Evolutionary conservation across 495 filamentous ascomycete genomes (phyloP).

Genomic region (Amorphotheca resinae): DNA sequence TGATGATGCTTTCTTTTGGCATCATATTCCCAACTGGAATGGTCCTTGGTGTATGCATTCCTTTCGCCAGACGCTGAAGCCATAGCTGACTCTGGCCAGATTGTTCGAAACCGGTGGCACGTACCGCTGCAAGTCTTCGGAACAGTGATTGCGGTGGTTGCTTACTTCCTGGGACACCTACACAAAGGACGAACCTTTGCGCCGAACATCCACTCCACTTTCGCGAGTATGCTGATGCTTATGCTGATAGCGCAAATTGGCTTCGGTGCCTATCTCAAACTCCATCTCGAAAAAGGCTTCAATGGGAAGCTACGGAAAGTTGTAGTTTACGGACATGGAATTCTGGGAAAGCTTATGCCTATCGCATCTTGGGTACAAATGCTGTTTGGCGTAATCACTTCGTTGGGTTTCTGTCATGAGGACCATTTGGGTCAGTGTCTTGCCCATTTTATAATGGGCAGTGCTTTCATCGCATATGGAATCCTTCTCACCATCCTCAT

Average conservation of each 20-base stretch:
- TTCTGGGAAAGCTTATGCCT: constrained; percentile 79
- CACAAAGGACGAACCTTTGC: constrained; percentile 84
- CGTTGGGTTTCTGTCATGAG: constrained; percentile 83
- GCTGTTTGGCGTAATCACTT: constrained; percentile 89
- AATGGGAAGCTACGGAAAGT: constrained; percentile 63
- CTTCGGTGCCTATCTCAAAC: constrained; percentile 75
- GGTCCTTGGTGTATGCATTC: constrained; percentile 69
- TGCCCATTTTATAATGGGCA: constrained; percentile 98
- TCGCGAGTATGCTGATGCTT: constrained; percentile 69
- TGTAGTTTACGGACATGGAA: constrained; percentile 60
- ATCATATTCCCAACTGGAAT: constrained; percentile 88
- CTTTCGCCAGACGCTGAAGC: not conserved
- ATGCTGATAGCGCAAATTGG: constrained; percentile 64
- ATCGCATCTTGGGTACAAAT: constrained; percentile 88
- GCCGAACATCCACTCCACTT: constrained; percentile 69
- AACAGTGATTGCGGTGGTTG: constrained; percentile 61
- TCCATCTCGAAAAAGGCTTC: constrained; percentile 76
- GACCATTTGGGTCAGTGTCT: constrained; percentile 90
- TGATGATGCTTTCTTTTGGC: constrained; percentile 82
- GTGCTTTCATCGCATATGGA: constrained; percentile 89
- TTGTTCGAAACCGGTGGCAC: constrained; percentile 84
- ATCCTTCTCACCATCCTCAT: constrained; percentile 78
- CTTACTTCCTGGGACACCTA: constrained; percentile 81
- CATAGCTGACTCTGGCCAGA: constrained; percentile 35
- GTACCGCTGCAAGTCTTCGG: constrained; percentile 76